These are phyloP conservation scores for Cronartium quercuum DNA, from an alignment of 1,284 basidiomycete species.

Conservation along the genomic window DNA sequence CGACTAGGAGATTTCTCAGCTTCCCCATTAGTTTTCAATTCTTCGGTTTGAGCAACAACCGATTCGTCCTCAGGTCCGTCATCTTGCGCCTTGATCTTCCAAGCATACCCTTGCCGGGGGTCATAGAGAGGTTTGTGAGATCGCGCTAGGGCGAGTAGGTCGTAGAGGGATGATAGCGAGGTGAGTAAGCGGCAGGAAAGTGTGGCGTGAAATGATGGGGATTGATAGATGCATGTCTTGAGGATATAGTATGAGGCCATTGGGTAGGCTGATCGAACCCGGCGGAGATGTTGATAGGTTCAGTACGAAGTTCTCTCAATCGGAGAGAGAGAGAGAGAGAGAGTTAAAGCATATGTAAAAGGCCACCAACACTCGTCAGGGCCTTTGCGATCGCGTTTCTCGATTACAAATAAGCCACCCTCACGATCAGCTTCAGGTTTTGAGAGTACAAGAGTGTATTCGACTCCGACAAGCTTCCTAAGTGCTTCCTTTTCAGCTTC, in stretches of 20 bases:
- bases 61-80: background rate
- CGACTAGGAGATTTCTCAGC: background rate
- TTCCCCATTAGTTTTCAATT: background rate
- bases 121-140: conserved; percentile 28
- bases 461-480: conserved; percentile 73
- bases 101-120: conserved; percentile 25
- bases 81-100: conserved; percentile 20
- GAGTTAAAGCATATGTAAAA: background rate
- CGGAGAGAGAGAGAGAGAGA: background rate
- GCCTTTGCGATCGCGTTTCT: conserved; percentile 71
- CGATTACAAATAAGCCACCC: conserved; percentile 67
- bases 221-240: conserved; percentile 76
- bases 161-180: conserved; percentile 52
- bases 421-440: conserved; percentile 55
- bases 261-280: conserved; percentile 58
- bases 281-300: no score
- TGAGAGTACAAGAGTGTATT: conserved; percentile 71
- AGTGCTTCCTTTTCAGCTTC: conserved; percentile 25
- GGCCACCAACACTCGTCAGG: conserved; percentile 64
- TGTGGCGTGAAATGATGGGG: conserved; percentile 71
- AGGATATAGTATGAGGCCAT: conserved; percentile 74
- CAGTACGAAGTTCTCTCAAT: background rate
- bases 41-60: background rate
- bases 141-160: conserved; percentile 27
- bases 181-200: conserved; percentile 64